Evolutionary conservation across 2,329 filamentous ascomycete genomes (phyloP), one percentile per base, ranked within the genome.

Genomic region (Pestalotiopsis fici): DNA sequence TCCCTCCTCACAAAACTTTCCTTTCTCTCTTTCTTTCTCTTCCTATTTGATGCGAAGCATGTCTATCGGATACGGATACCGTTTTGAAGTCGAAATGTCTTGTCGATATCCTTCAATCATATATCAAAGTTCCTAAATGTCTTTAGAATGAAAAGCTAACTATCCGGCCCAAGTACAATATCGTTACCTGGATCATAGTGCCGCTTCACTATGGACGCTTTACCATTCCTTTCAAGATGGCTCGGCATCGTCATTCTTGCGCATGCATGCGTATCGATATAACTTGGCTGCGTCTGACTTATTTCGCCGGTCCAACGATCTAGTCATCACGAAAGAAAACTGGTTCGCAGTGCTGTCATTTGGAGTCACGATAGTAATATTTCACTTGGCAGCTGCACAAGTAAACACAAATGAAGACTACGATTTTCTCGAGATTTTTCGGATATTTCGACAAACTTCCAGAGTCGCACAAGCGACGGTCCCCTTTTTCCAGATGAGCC

Each of bases 261-360:
- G 68, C 43, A 67, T 65, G 18, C 55, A 56, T 56, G 73, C 72
- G 15, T 61, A 71, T 28, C 69, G 70, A 27, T 64, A 74, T 47
- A 69, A 74, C 59, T 72, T 75, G 27, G 68, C 67, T 35, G 73
- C 73, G 7, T 75, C 74, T 6, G 39, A 65, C 1, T 81, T 93
- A 3, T 93, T 94, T 75, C 83, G 86, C 23, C 85, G 83, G 56
- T 88, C 89, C 9, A 83, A 89, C 71, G 83, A 86, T 4, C 23
- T 25, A 31, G 79, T 82, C 2, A 77, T 90, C 60, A 91, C 93
- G 74, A 90, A 90, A 57, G 87, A 91, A 39, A 91, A 92, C 69
- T 94, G 91, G 73, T 65, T 74, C 11, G 68, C 72, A 0, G 66
- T 70, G 4, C 57, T 74, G 37, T 64, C 71, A 59, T 74, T 75